Base-by-base conservation (phyloP, 257 asterid genomes). In the Nicotiana obtusifolia region DNA sequence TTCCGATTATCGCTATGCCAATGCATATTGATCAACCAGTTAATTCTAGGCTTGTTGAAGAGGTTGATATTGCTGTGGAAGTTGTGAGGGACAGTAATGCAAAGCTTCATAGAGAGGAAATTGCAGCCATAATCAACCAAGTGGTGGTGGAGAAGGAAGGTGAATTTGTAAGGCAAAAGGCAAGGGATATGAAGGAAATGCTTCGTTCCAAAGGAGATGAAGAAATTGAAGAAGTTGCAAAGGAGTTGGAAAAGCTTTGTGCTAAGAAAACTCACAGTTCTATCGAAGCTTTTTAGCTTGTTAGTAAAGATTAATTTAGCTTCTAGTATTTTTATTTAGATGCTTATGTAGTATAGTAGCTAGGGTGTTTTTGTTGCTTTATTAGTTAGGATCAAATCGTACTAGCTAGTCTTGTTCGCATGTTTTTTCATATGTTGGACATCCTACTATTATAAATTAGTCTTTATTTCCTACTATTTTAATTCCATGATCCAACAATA, bases 131-230 rank as follows among this genome's bases (percentile, higher is more conserved):
- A 71, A 71, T 71, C 22, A 71, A 71, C 37, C 60, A 71, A 71
- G 60, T 71, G 30, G 78, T 71, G 60, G 4, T 44, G 0, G 78
- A 71, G 11, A 71, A 44, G 60, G 60, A 71, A 13, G 78, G 78
- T 44, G 78, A 71, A 71, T 14, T 71, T 44, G 22, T 71, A 44
- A 44, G 78, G 78, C 60, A 71, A 44, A 71, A 71, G 78, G 78
- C 60, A 13, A 71, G 49, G 59, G 60, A 71, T 17, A 44, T 71
- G 78, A n/a, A 68, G 31, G 77, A 68, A 68, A 35, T n/a, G 31
- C 31, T 68, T 68, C n/a, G 56, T 5, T 2, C 52, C 31, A 68
- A 37, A 37, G 77, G 56, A 68, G 56, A 68, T 37, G n/a, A 44
- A 44, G 78, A 71, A 44, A 71, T 71, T 22, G 78, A 71, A 44